Base-by-base conservation (phyloP, 768 basidiomycete genomes). In the Mycena venus region DNA sequence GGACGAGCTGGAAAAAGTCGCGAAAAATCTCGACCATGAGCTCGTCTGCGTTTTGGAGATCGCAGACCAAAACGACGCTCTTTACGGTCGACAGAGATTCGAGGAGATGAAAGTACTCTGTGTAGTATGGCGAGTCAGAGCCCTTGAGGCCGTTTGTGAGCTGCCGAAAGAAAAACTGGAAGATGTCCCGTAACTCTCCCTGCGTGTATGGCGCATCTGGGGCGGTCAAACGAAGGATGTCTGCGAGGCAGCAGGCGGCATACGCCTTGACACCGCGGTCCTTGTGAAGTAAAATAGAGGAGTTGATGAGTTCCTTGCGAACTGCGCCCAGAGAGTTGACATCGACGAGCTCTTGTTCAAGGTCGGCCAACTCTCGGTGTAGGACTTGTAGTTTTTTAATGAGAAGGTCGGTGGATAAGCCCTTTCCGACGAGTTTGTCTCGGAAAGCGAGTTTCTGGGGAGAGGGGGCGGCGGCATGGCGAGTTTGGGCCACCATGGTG, bases 131-230 rank as follows among this genome's bases (percentile, higher is more conserved):
- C 0, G 93, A 89, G 68, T 97, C 95, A 0, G 92, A 85, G 44
- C 92, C 91, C 75, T 93, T 93, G 79, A 96, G 91, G 1, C 93
- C 93, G 1, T 87, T 88, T 3, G 88, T 85, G 69, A 99, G 92
- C 82, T 98, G 98, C 40, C 91, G 88, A 81, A 96, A 92, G 89
- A 99, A 96, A 88, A 99, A 99, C 78, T 96, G 92, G 84, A 99
- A 99, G 81, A 99, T 97, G 83, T 98, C 96, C 86, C 95, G 89
- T 40, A 99, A 91, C 82, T 99, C 95, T 59, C 89, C 84, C 61
- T 93, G 92, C 17, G 93, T 97, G 81, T 98, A 99, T 15, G 98
- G 98, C 27, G 98, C 97, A 82, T 99, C 96, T 1, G 98, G 98
- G 1, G 98, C 98, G 82, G 96, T 99, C 44, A 99, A 90, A 51